Evolutionary conservation across 495 filamentous ascomycete genomes (phyloP), one percentile per base, ranked within the genome.

Genomic region (Letharia lupina): DNA sequence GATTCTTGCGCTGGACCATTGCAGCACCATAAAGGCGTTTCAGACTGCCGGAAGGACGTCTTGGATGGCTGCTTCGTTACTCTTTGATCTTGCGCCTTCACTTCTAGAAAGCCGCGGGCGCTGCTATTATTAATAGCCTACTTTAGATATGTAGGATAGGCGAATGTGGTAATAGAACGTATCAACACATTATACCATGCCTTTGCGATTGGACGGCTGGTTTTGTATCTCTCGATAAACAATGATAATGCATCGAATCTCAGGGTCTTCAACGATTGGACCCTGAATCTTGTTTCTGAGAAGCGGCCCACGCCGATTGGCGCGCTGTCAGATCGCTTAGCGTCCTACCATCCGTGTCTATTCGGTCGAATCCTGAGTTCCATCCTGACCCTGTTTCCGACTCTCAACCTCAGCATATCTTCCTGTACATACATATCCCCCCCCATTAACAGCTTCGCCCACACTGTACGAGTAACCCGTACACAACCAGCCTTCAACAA

Each of bases 231-330:
- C 13, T 42, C 2, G 12, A 15, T 42, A 10, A 42, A 20, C 12
- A 15, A 48, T 48, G 45, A 48, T n/a, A 48, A n/a, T 60, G 18
- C 58, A n/a, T 60, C 39, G 18, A 44, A 28, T 42, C 8, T 42
- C 58, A 42, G 0, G 31, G 5, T n/a, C 11, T 50, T 33, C 8
- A 40, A 41, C 47, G 33, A 45, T 63, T 40, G 11, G 44, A 35
- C 35, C 45, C 61, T 28, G 33, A 39, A 63, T 16, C 11, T 8
- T 4, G 4, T 44, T 7, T 9, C 20, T 20, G 20, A 65, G 28
- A 37, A 65, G 54, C 63, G 63, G 47, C 18, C 31, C 54, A 23
- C 35, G 16, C 12, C 63, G 4, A 65, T 65, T 65, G 54, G 63
- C 40, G 63, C 63, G 54, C 63, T 59, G 54, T 65, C 63, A 65